Conservation (phyloP, 78 protist genomes). For the Planoprotostelium fungivorum region DNA sequence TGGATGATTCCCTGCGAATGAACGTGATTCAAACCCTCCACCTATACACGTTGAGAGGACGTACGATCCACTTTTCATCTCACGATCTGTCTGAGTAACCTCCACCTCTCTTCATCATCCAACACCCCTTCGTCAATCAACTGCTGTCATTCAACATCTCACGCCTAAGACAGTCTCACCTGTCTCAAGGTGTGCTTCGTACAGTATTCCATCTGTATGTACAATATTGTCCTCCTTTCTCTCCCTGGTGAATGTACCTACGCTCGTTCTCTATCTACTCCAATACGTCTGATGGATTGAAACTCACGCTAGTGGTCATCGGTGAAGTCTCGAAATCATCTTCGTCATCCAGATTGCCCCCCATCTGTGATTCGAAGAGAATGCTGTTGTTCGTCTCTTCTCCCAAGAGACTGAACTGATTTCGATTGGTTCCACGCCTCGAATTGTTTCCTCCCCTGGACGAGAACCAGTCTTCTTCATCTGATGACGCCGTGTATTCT, state of each 20-base stretch:
- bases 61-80: not conserved
- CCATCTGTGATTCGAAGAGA: no score
- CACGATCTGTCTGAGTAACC: constrained; percentile 50
- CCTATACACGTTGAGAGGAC: not conserved
- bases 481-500: not conserved
- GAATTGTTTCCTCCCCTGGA: not conserved
- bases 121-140: constrained; percentile 11
- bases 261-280: no score
- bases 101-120: constrained; percentile 44
- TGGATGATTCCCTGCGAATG: constrained; percentile 67
- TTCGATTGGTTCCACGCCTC: not conserved
- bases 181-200: constrained; percentile 37
- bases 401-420: not conserved
- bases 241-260: not conserved
- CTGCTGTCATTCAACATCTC: constrained; percentile 16
- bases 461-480: not conserved
- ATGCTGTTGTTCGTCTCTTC: not conserved
- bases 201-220: constrained; percentile 75
- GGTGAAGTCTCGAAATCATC: no score
- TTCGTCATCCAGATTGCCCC: no score
- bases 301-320: no score
- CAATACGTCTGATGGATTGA: no score
- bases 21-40: constrained; percentile 61
- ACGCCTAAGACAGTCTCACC: not conserved
- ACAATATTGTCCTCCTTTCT: constrained; percentile 9